A percentile compares a stretch with the other conserved stretches of the same genome.
Evolutionary conservation across 2,329 filamentous ascomycete genomes (phyloP).

Genomic region (Alternaria metachromatica): DNA sequence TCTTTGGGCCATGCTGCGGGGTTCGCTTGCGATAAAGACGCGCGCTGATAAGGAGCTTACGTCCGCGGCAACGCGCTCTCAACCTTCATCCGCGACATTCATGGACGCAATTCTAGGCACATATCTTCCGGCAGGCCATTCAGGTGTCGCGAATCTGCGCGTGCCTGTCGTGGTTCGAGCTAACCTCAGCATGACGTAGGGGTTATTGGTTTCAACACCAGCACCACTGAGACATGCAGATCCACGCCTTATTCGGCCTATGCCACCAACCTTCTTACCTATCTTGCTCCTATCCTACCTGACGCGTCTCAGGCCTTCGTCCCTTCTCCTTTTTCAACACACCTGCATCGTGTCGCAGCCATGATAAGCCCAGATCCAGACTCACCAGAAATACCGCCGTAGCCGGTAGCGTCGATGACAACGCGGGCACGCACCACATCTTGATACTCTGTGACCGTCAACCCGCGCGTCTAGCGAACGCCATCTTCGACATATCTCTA

Average conservation of each 20-base stretch:
- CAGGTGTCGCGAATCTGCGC: neutral
- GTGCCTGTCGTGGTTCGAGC: neutral
- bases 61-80: neutral
- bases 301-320: neutral
- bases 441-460: neutral
- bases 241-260: neutral
- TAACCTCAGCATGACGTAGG: conserved; percentile 1
- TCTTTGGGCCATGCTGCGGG: conserved; percentile 13
- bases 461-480: neutral
- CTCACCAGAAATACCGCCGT: neutral
- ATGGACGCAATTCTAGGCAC: neutral
- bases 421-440: neutral
- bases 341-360: neutral
- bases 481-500: neutral
- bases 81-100: neutral
- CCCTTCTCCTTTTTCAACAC: neutral
- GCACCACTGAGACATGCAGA: neutral
- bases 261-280: neutral
- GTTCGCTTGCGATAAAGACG: conserved; percentile 15
- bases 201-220: neutral
- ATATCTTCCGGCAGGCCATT: neutral
- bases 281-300: neutral
- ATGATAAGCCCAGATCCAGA: neutral
- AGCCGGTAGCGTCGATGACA: conserved; percentile 1
- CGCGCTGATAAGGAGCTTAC: conserved; percentile 17